phyloP scores from a whole-genome alignment of 2,329 filamentous ascomycete species.

The Fusarium napiforme region DNA sequence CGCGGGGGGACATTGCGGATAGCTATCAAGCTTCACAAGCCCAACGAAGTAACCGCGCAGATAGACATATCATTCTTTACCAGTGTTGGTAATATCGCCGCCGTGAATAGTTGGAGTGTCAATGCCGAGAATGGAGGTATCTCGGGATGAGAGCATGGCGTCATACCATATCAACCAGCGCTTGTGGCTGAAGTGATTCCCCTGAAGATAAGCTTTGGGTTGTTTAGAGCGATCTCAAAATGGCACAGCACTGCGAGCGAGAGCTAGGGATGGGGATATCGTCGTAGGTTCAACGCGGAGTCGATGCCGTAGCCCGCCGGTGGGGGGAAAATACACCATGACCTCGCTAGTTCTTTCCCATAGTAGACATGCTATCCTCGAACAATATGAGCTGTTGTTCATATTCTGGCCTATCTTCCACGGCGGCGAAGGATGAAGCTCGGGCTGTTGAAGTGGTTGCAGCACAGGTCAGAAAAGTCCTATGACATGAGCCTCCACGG shows the following conservation, averaged over 20 bases:
- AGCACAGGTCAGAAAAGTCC: slow-evolving; percentile 50
- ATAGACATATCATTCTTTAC: slow-evolving; percentile 69
- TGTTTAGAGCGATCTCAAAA: slow-evolving; percentile 54
- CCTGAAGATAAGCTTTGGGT: slow-evolving; percentile 39
- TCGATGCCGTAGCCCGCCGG: slow-evolving; percentile 31
- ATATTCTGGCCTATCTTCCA: slow-evolving; percentile 64
- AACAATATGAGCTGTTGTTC: slow-evolving; percentile 54
- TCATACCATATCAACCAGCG: slow-evolving; percentile 56
- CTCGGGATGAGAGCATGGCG: slow-evolving; percentile 39
- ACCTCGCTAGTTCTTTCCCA: slow-evolving; percentile 45
- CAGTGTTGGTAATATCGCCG: slow-evolving; percentile 72
- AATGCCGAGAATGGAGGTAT: slow-evolving; percentile 33
- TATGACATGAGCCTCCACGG: slow-evolving; percentile 54
- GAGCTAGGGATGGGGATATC: slow-evolving; percentile 57
- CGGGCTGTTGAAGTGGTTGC: slow-evolving; percentile 62
- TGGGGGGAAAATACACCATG: slow-evolving; percentile 37
- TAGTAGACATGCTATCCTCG: slow-evolving; percentile 36
- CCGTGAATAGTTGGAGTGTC: slow-evolving; percentile 52
- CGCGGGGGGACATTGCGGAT: slow-evolving; percentile 53
- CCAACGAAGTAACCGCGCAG: slow-evolving; percentile 63
- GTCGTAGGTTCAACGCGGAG: slow-evolving; percentile 52
- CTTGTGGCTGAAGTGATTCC: slow-evolving; percentile 45
- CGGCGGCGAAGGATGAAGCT: slow-evolving; percentile 66
- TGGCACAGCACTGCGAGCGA: slow-evolving; percentile 35
- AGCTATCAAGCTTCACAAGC: slow-evolving; percentile 66